phyloP scores from a whole-genome alignment of 495 filamentous ascomycete genomes.

The Xylona heveae region DNA sequence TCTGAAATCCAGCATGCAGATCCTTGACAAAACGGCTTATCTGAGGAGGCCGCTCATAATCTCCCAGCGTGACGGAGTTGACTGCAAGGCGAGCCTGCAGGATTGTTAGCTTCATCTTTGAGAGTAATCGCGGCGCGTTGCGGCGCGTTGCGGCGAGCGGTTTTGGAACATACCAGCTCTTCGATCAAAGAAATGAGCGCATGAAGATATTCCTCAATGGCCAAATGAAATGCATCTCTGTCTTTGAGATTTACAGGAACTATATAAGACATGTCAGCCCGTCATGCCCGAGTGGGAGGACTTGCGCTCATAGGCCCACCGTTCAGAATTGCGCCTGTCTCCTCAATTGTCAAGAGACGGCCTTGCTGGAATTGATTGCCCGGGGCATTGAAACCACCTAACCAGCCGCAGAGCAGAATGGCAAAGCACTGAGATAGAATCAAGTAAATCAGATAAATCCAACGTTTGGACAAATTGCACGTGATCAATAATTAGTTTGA shows the following conservation, averaged over 20 bases:
- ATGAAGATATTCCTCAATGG: constrained; percentile 90
- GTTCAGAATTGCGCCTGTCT: constrained; percentile 55
- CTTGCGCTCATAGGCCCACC: constrained; percentile 36
- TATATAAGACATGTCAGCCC: constrained; percentile 12
- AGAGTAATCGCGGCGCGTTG: constrained; percentile 1
- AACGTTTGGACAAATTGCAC: background rate
- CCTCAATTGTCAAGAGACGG: constrained; percentile 66
- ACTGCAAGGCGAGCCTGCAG: constrained; percentile 61
- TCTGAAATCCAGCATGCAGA: constrained; percentile 83
- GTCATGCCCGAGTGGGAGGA: constrained; percentile 1
- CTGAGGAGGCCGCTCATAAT: constrained; percentile 60
- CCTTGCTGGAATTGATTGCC: constrained; percentile 17
- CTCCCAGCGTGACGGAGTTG: constrained; percentile 86
- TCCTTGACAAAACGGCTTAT: constrained; percentile 91
- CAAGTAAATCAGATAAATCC: constrained; percentile 6
- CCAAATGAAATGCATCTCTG: constrained; percentile 76
- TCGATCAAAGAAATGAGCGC: constrained; percentile 70
- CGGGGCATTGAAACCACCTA: constrained; percentile 32
- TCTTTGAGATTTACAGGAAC: constrained; percentile 94
- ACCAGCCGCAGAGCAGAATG: constrained; percentile 55
- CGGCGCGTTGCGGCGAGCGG: background rate
- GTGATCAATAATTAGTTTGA: too few relatives aligned
- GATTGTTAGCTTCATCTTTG: background rate
- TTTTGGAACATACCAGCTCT: constrained; percentile 38
- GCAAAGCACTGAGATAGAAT: constrained; percentile 26